Evolutionary conservation across 2,329 filamentous ascomycete species (phyloP).

Genomic region (Emmonsiellopsis sp.): DNA sequence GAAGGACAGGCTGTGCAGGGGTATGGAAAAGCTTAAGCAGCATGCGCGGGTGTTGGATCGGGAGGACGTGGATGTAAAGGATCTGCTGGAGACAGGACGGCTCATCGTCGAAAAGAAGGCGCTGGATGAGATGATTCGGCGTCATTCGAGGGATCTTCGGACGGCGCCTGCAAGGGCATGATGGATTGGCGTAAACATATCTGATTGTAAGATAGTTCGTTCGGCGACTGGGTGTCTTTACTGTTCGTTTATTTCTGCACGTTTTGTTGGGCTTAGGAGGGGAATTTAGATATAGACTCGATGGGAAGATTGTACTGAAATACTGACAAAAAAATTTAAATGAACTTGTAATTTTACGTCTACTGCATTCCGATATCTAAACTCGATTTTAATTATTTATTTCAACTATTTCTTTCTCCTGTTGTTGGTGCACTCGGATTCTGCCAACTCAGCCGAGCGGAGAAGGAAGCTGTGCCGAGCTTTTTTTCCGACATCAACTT

Average conservation of each 20-base stretch:
- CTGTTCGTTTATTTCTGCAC: not conserved
- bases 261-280: not conserved
- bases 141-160: constrained; percentile 46
- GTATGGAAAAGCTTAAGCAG: constrained; percentile 54
- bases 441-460: constrained; percentile 23
- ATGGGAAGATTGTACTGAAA: not conserved
- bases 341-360: too few relatives aligned
- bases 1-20: constrained; percentile 56
- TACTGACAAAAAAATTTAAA: too few relatives aligned
- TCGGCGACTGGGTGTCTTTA: not conserved
- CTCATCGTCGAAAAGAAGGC: constrained; percentile 80
- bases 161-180: constrained; percentile 24
- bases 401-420: too few relatives aligned
- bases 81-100: constrained; percentile 74
- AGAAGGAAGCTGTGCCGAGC: constrained; percentile 8
- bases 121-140: constrained; percentile 62
- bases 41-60: constrained; percentile 62
- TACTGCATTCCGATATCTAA: too few relatives aligned
- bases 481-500: constrained; percentile 4
- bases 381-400: too few relatives aligned
- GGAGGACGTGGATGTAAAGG: constrained; percentile 89
- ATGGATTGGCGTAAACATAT: constrained; percentile 16
- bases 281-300: not conserved
- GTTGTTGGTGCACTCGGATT: too few relatives aligned
- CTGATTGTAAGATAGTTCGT: constrained; percentile 7